Base-by-base conservation (phyloP, 1,284 basidiomycete species). In the Porodaedalea pini region DNA sequence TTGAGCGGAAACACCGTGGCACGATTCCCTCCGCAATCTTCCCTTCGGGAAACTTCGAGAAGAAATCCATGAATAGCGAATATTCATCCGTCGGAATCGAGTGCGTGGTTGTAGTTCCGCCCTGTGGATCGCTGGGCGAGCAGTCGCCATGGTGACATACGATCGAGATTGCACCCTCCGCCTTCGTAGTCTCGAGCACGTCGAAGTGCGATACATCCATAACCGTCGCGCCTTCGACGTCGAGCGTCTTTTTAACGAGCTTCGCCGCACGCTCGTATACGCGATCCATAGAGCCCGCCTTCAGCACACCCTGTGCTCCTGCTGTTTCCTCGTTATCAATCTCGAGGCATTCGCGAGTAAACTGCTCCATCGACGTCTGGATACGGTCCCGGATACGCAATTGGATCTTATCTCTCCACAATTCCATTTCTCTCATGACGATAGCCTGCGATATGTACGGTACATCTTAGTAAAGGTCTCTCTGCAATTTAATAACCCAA, bases 401-500 rank as follows among this genome's bases (percentile, higher is more conserved):
- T 73, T 96, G 94, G 57, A 94, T 94, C 87, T 94, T 94, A 70
- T 98, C 94, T 60, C 89, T 78, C 91, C 93, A 94, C 2, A 98
- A 74, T 70, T 97, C 94, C 84, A 98, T 86, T 73, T 98, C 94
- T 44, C 94, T 84, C 88, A 97, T 93, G n/a, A 89, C 87, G 55
- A 98, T 87, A 4, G 90, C 88, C 78, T 83, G 45, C n/a, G 25
- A 11, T 39, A 37, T 23, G 7, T 31, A 67, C 36, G n/a, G n/a
- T n/a, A n/a, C n/a, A n/a, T n/a, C 63, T 57, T 32, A 34, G 36
- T 36, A 52, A 54, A 11, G 27, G 40, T 36, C 2, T 17, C 15
- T 49, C 34, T 2, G n/a, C 45, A 21, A 45, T n/a, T 36, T n/a
- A 23, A 43, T n/a, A 43, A 50, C 13, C 25, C 29, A 37, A 43